These are phyloP conservation scores for Tetrastigma voinierianum DNA, from an alignment of 164 flowering plant species.

Conservation along the genomic window DNA sequence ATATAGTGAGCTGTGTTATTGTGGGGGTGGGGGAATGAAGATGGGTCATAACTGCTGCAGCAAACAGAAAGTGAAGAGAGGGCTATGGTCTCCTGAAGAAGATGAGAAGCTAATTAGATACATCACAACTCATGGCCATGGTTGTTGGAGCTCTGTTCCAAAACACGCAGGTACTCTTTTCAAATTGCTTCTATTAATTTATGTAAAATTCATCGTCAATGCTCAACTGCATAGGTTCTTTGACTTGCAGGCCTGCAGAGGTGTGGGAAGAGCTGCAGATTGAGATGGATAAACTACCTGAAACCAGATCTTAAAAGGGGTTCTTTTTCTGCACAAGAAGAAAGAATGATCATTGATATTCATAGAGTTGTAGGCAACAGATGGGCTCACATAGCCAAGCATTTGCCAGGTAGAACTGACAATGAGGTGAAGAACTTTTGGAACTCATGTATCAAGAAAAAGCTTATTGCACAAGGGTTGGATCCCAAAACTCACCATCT, in stretches of 20 bases:
- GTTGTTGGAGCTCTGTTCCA: slow-evolving; percentile 47
- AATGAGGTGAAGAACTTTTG: slow-evolving; percentile 58
- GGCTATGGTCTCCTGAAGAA: slow-evolving; percentile 42
- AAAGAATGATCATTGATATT: slow-evolving; percentile 44
- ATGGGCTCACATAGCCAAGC: slow-evolving; percentile 62
- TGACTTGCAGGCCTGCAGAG: slow-evolving; percentile 38
- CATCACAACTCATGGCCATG: slow-evolving; percentile 42
- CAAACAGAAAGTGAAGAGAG: slow-evolving; percentile 47
- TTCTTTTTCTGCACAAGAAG: slow-evolving; percentile 43
- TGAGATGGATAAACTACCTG: slow-evolving; percentile 54
- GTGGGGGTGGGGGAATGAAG: neutral
- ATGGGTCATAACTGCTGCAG: slow-evolving; percentile 50
- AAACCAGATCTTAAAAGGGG: slow-evolving; percentile 61
- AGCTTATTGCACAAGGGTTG: slow-evolving; percentile 48
- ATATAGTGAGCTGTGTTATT: slow-evolving; percentile 1
- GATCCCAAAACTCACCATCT: slow-evolving; percentile 52
- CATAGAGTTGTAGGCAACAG: slow-evolving; percentile 48
- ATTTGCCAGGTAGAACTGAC: slow-evolving; percentile 54
- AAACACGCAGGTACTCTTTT: slow-evolving; percentile 36
- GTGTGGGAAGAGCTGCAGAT: slow-evolving; percentile 56
- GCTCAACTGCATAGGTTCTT: no score
- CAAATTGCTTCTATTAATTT: neutral
- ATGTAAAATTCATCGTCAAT: no score
- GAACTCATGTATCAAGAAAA: slow-evolving; percentile 58
- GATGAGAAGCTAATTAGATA: slow-evolving; percentile 40